Evolutionary conservation across 2,329 filamentous ascomycete genomes (phyloP).

Genomic region (Pseudocercospora fuligena): DNA sequence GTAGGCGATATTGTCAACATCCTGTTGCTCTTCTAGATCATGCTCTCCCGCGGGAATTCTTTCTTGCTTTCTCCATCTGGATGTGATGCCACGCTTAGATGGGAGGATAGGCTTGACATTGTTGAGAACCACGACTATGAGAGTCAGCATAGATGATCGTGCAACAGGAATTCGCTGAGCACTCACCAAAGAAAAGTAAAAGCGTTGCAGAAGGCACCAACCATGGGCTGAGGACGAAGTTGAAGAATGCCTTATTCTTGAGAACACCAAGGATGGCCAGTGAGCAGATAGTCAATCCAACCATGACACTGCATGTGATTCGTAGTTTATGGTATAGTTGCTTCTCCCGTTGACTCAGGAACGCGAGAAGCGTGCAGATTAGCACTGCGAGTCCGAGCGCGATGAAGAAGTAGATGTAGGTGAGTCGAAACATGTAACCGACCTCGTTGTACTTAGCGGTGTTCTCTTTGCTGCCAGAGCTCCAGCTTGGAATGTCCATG

Average conservation of each 20-base stretch:
- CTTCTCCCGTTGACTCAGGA: constrained; percentile 21
- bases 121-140: background rate
- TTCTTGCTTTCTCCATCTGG: background rate
- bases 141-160: background rate
- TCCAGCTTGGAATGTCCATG: no score
- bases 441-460: background rate
- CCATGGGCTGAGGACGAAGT: background rate
- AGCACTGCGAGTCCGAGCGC: constrained; percentile 36
- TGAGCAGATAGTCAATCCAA: background rate
- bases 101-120: background rate
- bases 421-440: constrained; percentile 31
- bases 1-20: background rate
- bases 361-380: constrained; percentile 37
- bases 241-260: background rate
- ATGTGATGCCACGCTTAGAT: background rate
- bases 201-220: background rate
- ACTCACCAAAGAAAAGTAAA: background rate
- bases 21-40: background rate
- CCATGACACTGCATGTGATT: background rate
- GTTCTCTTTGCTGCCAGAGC: no score
- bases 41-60: background rate
- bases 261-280: background rate
- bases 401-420: constrained; percentile 38
- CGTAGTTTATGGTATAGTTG: background rate
- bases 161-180: background rate